Base-by-base conservation (phyloP, 164 flowering plant genomes). In the Berberis thunbergii region DNA sequence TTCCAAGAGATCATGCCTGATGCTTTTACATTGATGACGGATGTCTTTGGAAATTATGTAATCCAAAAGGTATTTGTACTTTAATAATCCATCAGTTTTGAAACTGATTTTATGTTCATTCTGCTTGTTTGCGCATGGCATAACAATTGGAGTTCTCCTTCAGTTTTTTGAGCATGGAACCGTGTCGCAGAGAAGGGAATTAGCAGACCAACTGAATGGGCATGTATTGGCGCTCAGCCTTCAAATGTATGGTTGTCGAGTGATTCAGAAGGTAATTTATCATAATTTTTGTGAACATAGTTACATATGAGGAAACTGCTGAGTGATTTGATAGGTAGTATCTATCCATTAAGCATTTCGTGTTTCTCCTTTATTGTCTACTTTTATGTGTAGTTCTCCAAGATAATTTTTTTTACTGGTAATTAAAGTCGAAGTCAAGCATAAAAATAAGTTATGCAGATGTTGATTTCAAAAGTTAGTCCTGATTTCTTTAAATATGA, bases 11-110 rank as follows among this genome's bases (percentile, higher is more conserved):
- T 95, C 45, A 79, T 84, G 79, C 99, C 99, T 41, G 88, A 80
- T 60, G 96, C 95, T n/a, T 83, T 84, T 70, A 72, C 93, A 7
- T 73, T 95, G 66, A 95, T 95, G 95, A 95, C 97, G 60, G 98
- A 95, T 75, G 99, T 95, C 13, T 95, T 95, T 79, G 99, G 99
- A 49, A 95, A 95, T 67, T 95, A 95, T 80, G 98, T 95, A 64
- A 80, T 95, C 72, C 99, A 95, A 68, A 95, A 95, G 97, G 99
- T 95, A 77, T 8, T 40, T 45, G n/a, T 67, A 44, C 56, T 43
- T n/a, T 11, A 48, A 48, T 26, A 48, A 6, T 7, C 50, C 11
- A 10, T 1, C 54, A 6, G 10, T 3, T 52, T 52, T 12, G 11
- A 11, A 10, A 52, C 54, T 10, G 13, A 41, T n/a, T 58, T 7